Conservation (phyloP, 140 eudicot genomes). For the Anethum foeniculum region DNA sequence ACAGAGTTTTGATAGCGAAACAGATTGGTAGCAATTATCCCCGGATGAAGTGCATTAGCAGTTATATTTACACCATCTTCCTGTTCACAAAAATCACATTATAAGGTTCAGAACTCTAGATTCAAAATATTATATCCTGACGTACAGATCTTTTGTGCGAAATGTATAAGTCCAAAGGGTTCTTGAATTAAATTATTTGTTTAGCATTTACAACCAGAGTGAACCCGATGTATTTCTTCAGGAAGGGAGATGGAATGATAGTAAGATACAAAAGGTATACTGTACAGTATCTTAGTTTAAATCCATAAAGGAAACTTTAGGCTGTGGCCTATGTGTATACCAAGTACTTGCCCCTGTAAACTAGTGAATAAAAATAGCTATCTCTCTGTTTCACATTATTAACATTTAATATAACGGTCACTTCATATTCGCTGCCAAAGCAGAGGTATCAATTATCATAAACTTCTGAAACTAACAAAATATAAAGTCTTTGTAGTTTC, state of each 20-base stretch:
- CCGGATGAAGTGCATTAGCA: conserved; percentile 92
- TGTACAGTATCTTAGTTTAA: neutral
- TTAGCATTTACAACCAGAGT: neutral
- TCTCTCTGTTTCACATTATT: neutral
- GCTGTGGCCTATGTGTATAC: neutral
- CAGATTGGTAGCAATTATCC: conserved; percentile 65
- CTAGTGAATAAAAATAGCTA: neutral
- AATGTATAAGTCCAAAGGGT: neutral
- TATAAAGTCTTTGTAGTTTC: neutral
- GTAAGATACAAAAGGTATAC: neutral
- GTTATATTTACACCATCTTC: conserved; percentile 70
- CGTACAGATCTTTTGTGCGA: neutral
- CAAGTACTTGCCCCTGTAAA: neutral
- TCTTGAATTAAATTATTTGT: neutral
- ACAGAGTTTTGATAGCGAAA: conserved; percentile 54
- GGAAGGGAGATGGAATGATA: neutral
- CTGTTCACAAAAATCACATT: conserved; percentile 30
- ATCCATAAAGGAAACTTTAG: neutral
- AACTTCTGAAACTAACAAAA: neutral
- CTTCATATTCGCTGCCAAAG: neutral
- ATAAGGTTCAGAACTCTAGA: neutral
- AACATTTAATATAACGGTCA: neutral
- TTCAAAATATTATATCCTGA: neutral
- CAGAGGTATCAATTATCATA: neutral
- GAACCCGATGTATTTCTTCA: neutral